Conservation (phyloP, 148 eudicot species). For the Talinum fruticosum region DNA sequence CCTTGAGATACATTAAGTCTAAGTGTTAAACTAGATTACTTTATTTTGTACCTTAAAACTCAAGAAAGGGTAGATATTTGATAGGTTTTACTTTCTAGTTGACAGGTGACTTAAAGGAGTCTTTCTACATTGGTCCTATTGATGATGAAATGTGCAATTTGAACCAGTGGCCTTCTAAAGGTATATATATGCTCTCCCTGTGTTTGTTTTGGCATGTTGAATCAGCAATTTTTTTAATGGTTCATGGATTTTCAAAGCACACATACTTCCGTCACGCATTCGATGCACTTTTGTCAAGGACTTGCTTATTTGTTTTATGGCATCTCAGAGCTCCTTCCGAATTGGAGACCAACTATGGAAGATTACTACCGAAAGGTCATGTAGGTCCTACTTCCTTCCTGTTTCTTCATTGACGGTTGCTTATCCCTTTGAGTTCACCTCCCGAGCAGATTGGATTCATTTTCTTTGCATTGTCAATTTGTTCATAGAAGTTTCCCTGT, state of each 20-base stretch:
- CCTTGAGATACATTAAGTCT: no score
- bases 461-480: no score
- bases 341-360: constrained; percentile 33
- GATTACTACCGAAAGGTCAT: constrained; percentile 28
- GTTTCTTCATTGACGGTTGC: constrained; percentile 4
- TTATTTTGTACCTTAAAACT: not conserved
- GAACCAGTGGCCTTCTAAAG: constrained; percentile 80
- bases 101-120: constrained; percentile 75
- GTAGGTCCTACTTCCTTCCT: constrained; percentile 43
- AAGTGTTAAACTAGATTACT: no score
- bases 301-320: constrained; percentile 7
- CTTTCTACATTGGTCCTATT: constrained; percentile 63
- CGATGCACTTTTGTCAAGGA: not conserved
- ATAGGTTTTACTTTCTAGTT: constrained; percentile 2
- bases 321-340: constrained; percentile 31
- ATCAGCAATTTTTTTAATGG: not conserved
- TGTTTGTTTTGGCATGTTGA: no score
- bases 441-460: no score
- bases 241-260: not conserved
- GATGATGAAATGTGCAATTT: constrained; percentile 31
- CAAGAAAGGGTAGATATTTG: not conserved
- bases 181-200: no score
- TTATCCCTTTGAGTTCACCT: not conserved
- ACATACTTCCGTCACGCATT: not conserved
- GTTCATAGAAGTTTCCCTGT: no score